Evolutionary conservation across 345 rosid genomes (phyloP).

Genomic region (Eucalyptus fibrosa): DNA sequence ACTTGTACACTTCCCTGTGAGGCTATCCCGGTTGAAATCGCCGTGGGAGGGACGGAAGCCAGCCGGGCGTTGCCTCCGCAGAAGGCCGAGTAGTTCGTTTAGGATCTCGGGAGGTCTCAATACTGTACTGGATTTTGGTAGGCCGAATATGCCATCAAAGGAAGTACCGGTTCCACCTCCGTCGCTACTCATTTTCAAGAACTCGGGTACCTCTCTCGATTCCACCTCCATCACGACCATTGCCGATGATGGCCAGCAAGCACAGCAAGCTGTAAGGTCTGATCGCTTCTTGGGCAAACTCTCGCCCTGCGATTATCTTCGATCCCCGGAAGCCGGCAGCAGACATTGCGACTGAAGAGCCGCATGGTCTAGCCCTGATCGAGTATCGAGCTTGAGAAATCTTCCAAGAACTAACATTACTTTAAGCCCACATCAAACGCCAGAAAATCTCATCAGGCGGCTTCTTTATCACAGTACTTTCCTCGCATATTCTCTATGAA

Average conservation of each 20-base stretch:
- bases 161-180: too few relatives aligned
- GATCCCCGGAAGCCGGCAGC: neutral
- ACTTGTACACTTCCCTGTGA: too few relatives aligned
- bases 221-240: neutral
- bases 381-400: too few relatives aligned
- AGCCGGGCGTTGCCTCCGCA: too few relatives aligned
- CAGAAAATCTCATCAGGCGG: neutral
- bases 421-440: neutral
- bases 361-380: neutral
- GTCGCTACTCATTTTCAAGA: too few relatives aligned
- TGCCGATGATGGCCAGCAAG: neutral
- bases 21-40: too few relatives aligned
- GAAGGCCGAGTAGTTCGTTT: too few relatives aligned
- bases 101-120: too few relatives aligned
- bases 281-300: fast-evolving
- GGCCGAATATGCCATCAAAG: too few relatives aligned
- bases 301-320: neutral
- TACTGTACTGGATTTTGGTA: too few relatives aligned
- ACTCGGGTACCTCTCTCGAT: too few relatives aligned
- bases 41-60: too few relatives aligned
- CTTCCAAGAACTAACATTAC: neutral
- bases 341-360: fast-evolving
- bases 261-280: fast-evolving
- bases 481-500: neutral
- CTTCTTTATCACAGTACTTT: neutral